Evolutionary conservation across 1,284 basidiomycete species (phyloP).

Genomic region (Kwoniella shivajii): DNA sequence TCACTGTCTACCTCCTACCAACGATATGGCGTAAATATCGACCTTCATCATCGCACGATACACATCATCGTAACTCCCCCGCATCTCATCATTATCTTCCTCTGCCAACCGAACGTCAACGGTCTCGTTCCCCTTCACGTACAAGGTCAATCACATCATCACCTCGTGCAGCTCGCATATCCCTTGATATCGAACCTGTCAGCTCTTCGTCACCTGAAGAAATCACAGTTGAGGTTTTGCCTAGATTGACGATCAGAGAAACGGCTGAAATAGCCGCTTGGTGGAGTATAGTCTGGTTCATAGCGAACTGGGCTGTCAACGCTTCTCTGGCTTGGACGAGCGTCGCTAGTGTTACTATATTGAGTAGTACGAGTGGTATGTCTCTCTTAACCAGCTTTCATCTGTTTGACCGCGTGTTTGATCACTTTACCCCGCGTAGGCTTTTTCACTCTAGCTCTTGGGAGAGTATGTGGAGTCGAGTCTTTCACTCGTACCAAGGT

Average conservation of each 20-base stretch:
- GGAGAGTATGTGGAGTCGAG: conserved; percentile 82
- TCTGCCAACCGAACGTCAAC: conserved; percentile 5
- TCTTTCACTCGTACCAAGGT: conserved; percentile 73
- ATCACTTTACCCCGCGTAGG: conserved; percentile 60
- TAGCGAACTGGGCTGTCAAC: conserved; percentile 88
- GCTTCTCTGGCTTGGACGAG: conserved; percentile 79
- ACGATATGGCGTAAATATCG: conserved; percentile 41
- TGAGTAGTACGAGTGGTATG: conserved; percentile 85
- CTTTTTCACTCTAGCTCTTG: conserved; percentile 89
- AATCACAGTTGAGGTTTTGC: conserved; percentile 9
- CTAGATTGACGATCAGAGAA: conserved; percentile 64
- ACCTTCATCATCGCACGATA: conserved; percentile 1
- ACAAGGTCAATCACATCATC: conserved; percentile 13
- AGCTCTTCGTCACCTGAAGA: not conserved
- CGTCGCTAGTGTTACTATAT: conserved; percentile 85
- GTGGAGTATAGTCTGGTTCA: conserved; percentile 86
- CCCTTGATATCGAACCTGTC: not conserved
- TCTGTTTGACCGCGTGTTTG: too few relatives aligned
- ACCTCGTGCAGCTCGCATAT: conserved; percentile 4
- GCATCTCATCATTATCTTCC: conserved; percentile 4
- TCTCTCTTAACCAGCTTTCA: too few relatives aligned
- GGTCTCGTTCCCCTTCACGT: conserved; percentile 1
- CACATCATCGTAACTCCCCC: conserved; percentile 13
- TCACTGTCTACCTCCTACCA: conserved; percentile 85
- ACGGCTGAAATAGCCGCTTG: conserved; percentile 73